Conservation (phyloP, 2,329 filamentous ascomycete genomes). For the Aspergillus caelatus region DNA sequence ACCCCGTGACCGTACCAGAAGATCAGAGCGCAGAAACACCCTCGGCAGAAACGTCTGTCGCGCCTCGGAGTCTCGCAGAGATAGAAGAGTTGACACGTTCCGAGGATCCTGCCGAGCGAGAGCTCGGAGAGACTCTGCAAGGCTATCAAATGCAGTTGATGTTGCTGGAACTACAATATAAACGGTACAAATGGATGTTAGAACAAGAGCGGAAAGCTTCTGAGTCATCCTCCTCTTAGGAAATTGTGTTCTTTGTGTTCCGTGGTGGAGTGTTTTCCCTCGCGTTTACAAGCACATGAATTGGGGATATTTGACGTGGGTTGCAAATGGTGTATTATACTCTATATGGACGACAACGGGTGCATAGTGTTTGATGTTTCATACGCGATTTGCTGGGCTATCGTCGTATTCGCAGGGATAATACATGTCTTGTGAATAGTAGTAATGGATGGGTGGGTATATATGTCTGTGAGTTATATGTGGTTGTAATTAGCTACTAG, state of each 20-base stretch:
- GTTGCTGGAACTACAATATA: not conserved
- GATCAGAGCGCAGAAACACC: not conserved
- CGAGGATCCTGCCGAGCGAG: not conserved
- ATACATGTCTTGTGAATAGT: not conserved
- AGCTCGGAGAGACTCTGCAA: not conserved
- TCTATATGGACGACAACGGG: not conserved
- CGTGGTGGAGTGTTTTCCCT: too few species aligned
- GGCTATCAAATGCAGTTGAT: not conserved
- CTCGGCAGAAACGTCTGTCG: not conserved
- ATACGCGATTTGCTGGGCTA: not conserved
- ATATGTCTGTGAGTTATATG: not conserved
- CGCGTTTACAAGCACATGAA: not conserved
- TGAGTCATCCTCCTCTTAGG: not conserved
- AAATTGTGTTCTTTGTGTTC: not conserved
- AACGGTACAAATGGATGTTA: not conserved
- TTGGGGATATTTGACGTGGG: not conserved
- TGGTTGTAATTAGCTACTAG: not conserved
- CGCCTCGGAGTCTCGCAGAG: not conserved
- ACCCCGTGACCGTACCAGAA: not conserved
- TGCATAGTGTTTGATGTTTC: not conserved
- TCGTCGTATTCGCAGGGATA: not conserved
- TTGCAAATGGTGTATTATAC: not conserved
- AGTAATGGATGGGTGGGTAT: not conserved
- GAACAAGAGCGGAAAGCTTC: not conserved
- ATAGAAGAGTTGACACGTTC: not conserved